These are phyloP conservation scores for Scheffersomyces titani DNA, from an alignment of 1,139 yeast genomes.

Conservation along the genomic window DNA sequence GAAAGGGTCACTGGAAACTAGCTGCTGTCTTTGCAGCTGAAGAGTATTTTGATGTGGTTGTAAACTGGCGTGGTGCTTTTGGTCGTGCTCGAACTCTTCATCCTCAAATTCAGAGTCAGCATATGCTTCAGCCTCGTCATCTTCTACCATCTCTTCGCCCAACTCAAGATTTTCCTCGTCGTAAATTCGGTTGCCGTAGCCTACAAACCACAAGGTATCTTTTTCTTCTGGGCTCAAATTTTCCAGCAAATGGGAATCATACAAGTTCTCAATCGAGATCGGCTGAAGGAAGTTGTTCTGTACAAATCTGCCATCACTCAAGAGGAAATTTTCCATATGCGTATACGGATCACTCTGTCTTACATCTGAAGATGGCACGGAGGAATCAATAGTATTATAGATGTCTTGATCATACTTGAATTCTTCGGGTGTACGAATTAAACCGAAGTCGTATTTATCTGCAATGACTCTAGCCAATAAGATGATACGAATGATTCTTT, in stretches of 20 bases:
- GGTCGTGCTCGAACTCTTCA: constrained; percentile 7
- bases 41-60: constrained; percentile 18
- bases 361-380: constrained; percentile 9
- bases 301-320: constrained; percentile 44
- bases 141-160: constrained; percentile 14
- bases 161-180: constrained; percentile 16
- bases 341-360: constrained; percentile 23
- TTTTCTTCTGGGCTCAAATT: constrained; percentile 14
- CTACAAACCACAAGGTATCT: constrained; percentile 23
- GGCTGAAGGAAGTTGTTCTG: constrained; percentile 44
- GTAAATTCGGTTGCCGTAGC: constrained; percentile 22
- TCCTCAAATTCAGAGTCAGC: constrained; percentile 17
- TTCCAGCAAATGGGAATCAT: constrained; percentile 5
- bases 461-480: constrained; percentile 53
- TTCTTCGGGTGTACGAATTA: constrained; percentile 44
- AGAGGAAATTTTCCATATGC: constrained; percentile 37
- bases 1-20: constrained; percentile 18
- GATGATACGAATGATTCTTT: constrained; percentile 52
- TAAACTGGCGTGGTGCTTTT: constrained; percentile 4
- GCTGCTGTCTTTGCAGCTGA: constrained; percentile 16
- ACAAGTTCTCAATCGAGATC: constrained; percentile 30
- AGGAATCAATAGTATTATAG: constrained; percentile 27
- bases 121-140: constrained; percentile 11
- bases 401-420: constrained; percentile 42
- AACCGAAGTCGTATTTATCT: constrained; percentile 55